Percentiles rank a stretch among this genome's conserved stretches.
Conservation (phyloP, 2,329 filamentous ascomycete genomes). For the Ilyonectria destructans region DNA sequence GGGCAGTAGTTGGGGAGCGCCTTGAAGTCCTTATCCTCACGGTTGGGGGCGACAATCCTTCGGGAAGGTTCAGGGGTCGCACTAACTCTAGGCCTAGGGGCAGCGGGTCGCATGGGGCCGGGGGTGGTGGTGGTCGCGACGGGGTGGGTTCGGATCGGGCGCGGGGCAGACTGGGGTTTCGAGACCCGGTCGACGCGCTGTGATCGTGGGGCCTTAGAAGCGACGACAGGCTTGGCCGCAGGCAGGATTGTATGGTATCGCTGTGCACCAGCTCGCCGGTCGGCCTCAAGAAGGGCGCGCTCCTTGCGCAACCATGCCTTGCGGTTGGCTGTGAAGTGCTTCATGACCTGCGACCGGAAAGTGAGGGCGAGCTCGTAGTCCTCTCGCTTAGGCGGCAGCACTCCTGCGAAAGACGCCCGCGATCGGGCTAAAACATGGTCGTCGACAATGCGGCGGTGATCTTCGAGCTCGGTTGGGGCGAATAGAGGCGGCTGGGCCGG, state of each 20-base stretch:
- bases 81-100: constrained; percentile 56
- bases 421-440: constrained; percentile 65
- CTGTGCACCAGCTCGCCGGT: constrained; percentile 61
- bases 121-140: constrained; percentile 42
- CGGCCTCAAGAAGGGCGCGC: constrained; percentile 64
- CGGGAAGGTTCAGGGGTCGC: constrained; percentile 67
- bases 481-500: constrained; percentile 68
- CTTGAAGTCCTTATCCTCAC: constrained; percentile 87
- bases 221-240: constrained; percentile 55
- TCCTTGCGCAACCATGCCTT: constrained; percentile 67
- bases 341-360: constrained; percentile 69
- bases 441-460: constrained; percentile 65
- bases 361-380: constrained; percentile 70
- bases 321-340: constrained; percentile 62
- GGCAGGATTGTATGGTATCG: constrained; percentile 61
- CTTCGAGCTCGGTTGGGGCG: constrained; percentile 57
- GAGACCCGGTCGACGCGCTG: constrained; percentile 55
- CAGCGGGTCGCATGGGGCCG: constrained; percentile 48
- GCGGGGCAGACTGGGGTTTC: constrained; percentile 55
- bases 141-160: constrained; percentile 55
- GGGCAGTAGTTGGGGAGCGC: constrained; percentile 82
- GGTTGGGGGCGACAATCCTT: constrained; percentile 74
- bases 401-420: constrained; percentile 59
- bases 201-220: constrained; percentile 48
- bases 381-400: constrained; percentile 65